Conservation (phyloP, 306 rosid genomes). For the Myrica gale region DNA sequence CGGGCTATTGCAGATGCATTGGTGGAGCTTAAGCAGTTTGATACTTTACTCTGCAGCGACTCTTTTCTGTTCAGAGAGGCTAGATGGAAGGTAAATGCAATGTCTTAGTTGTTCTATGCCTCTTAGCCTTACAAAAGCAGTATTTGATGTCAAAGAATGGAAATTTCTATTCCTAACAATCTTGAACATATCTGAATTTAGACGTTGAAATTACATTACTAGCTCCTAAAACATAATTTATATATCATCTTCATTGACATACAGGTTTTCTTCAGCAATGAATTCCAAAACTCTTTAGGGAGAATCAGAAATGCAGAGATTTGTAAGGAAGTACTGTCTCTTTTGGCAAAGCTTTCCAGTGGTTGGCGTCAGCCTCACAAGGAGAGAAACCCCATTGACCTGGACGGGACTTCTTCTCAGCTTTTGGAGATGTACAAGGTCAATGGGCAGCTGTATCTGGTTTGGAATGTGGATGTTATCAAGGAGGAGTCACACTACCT, state of each 20-base stretch:
- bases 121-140: background rate
- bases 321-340: constrained; percentile 30
- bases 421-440: constrained; percentile 42
- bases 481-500: constrained; percentile 34
- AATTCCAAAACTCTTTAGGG: constrained; percentile 33
- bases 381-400: constrained; percentile 17
- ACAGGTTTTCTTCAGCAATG: constrained; percentile 40
- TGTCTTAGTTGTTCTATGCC: background rate
- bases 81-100: constrained; percentile 47
- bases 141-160: background rate
- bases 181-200: background rate
- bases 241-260: background rate
- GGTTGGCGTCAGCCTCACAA: constrained; percentile 46
- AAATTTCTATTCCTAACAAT: background rate
- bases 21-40: constrained; percentile 31
- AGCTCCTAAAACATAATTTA: background rate
- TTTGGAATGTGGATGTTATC: constrained; percentile 50
- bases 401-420: constrained; percentile 31
- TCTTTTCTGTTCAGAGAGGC: constrained; percentile 36
- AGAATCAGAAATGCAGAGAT: constrained; percentile 27
- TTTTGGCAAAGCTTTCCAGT: constrained; percentile 47
- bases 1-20: constrained; percentile 32
- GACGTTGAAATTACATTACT: background rate
- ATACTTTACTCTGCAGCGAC: constrained; percentile 25
- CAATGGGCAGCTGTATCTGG: constrained; percentile 34